Conservation (phyloP, 306 rosid species). For the Cajanus cajan region DNA sequence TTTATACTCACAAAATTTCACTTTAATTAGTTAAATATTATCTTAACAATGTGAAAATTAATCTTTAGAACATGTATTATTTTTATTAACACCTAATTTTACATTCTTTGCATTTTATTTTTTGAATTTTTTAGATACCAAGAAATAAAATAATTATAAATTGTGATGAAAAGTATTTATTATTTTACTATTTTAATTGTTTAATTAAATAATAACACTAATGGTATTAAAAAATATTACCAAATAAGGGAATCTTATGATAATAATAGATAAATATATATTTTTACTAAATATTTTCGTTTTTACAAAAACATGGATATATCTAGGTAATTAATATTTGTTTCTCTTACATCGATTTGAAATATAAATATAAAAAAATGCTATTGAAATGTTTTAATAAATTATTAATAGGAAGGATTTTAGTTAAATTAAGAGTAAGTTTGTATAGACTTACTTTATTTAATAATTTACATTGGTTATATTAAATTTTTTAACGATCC, state of each 20-base stretch:
- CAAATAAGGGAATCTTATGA: background rate
- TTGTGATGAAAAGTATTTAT: background rate
- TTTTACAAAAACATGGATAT: background rate
- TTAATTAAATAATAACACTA: background rate
- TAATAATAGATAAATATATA: background rate
- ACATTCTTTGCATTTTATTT: background rate
- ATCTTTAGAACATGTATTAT: too few relatives aligned
- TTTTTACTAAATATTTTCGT: background rate
- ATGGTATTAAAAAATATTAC: background rate
- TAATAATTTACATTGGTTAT: too few relatives aligned
- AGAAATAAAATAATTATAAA: background rate
- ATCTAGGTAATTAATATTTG: background rate
- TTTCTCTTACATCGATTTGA: background rate
- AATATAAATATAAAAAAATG: background rate
- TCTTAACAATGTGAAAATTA: too few relatives aligned
- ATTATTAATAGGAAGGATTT: too few relatives aligned
- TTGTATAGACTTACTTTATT: too few relatives aligned
- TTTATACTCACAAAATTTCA: too few relatives aligned
- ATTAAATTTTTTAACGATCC: too few relatives aligned
- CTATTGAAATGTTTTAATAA: background rate
- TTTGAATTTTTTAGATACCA: background rate
- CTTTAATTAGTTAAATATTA: too few relatives aligned
- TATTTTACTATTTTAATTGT: background rate
- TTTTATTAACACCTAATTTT: background rate
- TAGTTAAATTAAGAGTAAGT: too few relatives aligned